Conservation (phyloP, 306 rosid genomes). For the Prunus mongolica region DNA sequence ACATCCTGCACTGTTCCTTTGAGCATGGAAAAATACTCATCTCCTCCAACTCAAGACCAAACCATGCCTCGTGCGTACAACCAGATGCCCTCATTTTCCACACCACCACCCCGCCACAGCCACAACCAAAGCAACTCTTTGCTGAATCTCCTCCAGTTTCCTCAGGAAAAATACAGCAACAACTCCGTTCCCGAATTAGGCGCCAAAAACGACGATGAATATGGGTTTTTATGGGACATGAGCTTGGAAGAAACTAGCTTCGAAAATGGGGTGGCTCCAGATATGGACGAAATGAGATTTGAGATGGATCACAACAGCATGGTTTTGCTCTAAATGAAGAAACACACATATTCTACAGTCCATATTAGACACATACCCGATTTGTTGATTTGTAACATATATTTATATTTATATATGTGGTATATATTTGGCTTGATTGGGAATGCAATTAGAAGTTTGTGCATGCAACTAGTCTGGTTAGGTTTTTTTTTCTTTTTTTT, state of each 20-base stretch:
- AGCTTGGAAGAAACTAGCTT: conserved; percentile 55
- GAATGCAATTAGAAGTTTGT: not conserved
- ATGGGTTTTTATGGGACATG: conserved; percentile 81
- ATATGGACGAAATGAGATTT: conserved; percentile 65
- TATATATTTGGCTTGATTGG: conserved; percentile 12
- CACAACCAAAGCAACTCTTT: conserved; percentile 37
- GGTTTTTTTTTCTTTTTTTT: not conserved
- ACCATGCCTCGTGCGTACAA: conserved; percentile 40
- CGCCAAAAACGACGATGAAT: conserved; percentile 51
- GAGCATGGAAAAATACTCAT: conserved; percentile 20
- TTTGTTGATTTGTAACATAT: conserved; percentile 14
- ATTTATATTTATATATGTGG: not conserved
- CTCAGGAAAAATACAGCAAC: conserved; percentile 35
- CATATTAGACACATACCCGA: not conserved
- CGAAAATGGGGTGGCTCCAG: conserved; percentile 37
- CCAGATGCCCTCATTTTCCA: conserved; percentile 42
- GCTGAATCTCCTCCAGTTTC: conserved; percentile 53
- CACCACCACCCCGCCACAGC: conserved; percentile 35
- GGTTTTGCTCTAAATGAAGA: conserved; percentile 45
- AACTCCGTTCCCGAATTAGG: conserved; percentile 28
- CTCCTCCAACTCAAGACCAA: conserved; percentile 39
- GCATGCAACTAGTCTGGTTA: conserved; percentile 9
- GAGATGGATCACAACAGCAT: conserved; percentile 55
- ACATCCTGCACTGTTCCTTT: conserved; percentile 25
- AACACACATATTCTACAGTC: not conserved